Evolutionary conservation across 2,329 filamentous ascomycete species (phyloP).

Genomic region (Diplocarpon rosae): DNA sequence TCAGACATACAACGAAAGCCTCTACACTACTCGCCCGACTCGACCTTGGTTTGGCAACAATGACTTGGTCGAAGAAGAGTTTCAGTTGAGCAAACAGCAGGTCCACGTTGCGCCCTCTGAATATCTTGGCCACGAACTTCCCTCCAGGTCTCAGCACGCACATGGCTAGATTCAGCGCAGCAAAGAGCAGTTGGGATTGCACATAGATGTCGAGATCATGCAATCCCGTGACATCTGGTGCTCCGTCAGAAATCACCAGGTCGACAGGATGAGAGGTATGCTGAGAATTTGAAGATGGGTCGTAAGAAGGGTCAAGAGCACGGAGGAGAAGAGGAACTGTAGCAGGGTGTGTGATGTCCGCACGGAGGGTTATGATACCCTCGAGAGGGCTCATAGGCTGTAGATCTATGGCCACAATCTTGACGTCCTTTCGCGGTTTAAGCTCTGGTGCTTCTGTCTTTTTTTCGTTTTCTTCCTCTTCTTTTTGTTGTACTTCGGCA

Average conservation of each 20-base stretch:
- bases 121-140: slow-evolving; percentile 97
- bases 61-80: slow-evolving; percentile 76
- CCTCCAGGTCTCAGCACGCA: slow-evolving; percentile 88
- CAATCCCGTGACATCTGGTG: slow-evolving; percentile 89
- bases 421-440: slow-evolving; percentile 57
- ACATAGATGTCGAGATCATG: slow-evolving; percentile 98
- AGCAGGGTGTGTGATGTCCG: slow-evolving; percentile 94
- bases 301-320: slow-evolving; percentile 66
- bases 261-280: slow-evolving; percentile 70
- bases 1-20: slow-evolving; percentile 90
- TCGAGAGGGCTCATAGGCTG: slow-evolving; percentile 92
- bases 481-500: slow-evolving; percentile 5
- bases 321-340: slow-evolving; percentile 82
- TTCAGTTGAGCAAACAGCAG: slow-evolving; percentile 88
- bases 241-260: slow-evolving; percentile 88
- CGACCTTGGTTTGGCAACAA: slow-evolving; percentile 86
- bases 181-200: slow-evolving; percentile 88
- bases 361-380: slow-evolving; percentile 83
- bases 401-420: slow-evolving; percentile 90
- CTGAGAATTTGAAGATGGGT: slow-evolving; percentile 35
- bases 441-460: slow-evolving; percentile 19
- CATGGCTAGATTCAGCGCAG: slow-evolving; percentile 83
- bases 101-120: slow-evolving; percentile 90
- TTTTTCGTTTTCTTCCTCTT: slow-evolving; percentile 25
- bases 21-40: slow-evolving; percentile 95